phyloP scores from a whole-genome alignment of 129 eudicot genomes.

The Silybum marianum region DNA sequence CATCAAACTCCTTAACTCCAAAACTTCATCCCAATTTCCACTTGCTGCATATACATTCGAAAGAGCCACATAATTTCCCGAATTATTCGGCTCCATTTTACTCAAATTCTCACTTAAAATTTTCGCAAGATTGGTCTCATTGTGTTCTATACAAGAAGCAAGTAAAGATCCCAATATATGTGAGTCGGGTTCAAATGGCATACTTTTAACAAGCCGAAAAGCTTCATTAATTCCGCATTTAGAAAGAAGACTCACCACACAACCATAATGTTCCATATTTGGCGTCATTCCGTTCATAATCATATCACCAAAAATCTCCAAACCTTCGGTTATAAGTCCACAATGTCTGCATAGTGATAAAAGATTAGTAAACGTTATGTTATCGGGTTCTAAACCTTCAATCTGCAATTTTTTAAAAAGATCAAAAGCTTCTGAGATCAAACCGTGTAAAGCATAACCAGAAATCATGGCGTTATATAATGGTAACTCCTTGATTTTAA shows the following conservation, averaged over 20 bases:
- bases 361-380: constrained; percentile 56
- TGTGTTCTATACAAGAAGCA: constrained; percentile 49
- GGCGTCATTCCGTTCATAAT: constrained; percentile 33
- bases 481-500: constrained; percentile 39
- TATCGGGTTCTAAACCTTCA: constrained; percentile 49
- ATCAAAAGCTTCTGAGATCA: constrained; percentile 52
- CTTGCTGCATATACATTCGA: constrained; percentile 53
- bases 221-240: constrained; percentile 51
- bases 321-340: constrained; percentile 52
- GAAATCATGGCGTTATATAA: constrained; percentile 73
- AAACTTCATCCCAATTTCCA: constrained; percentile 59
- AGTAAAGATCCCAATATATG: constrained; percentile 51
- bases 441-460: constrained; percentile 65
- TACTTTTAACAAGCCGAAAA: constrained; percentile 36
- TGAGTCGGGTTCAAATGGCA: constrained; percentile 56
- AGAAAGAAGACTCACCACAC: constrained; percentile 65
- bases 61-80: constrained; percentile 54
- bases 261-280: constrained; percentile 57
- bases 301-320: constrained; percentile 49
- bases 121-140: constrained; percentile 46
- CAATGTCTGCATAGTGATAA: constrained; percentile 61
- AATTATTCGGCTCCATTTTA: constrained; percentile 44
- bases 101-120: constrained; percentile 34
- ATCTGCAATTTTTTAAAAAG: constrained; percentile 34
- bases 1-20: constrained; percentile 47